phyloP scores from a whole-genome alignment of 371 early-diverging fungal genomes.

The Syncephalastrum sp. region DNA sequence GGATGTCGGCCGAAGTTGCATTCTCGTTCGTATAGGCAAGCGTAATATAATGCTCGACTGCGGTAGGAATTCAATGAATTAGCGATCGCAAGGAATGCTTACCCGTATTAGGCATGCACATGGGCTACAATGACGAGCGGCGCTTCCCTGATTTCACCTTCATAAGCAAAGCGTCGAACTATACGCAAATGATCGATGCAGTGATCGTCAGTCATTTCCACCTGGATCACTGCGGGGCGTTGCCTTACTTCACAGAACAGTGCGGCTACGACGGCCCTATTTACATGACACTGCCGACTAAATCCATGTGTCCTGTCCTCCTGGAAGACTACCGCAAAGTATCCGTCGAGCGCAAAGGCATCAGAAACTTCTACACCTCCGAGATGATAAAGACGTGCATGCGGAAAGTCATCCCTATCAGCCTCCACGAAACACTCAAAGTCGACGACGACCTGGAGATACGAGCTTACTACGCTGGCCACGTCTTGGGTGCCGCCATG shows the following conservation, averaged over 20 bases:
- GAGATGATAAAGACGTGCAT: conserved; percentile 86
- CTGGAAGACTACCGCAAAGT: conserved; percentile 94
- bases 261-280: conserved; percentile 94
- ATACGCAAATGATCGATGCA: conserved; percentile 85
- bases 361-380: conserved; percentile 84
- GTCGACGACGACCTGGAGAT: conserved; percentile 85
- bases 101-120: conserved; percentile 78
- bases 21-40: conserved; percentile 84
- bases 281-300: conserved; percentile 97
- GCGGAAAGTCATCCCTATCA: conserved; percentile 88
- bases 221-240: conserved; percentile 96
- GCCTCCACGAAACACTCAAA: conserved; percentile 84
- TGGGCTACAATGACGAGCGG: conserved; percentile 96
- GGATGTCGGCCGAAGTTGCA: conserved; percentile 95
- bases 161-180: conserved; percentile 83
- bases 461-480: conserved; percentile 96
- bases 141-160: conserved; percentile 98
- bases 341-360: conserved; percentile 82
- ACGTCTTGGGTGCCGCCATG: conserved; percentile 99
- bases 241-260: conserved; percentile 95
- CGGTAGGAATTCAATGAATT: conserved; percentile 35
- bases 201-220: conserved; percentile 97
- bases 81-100: neutral
- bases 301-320: conserved; percentile 90
- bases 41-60: conserved; percentile 98